Evolutionary conservation across 2,329 filamentous ascomycete species (phyloP), one percentile per base, ranked within the genome.

Genomic region (Venturia carpophila): DNA sequence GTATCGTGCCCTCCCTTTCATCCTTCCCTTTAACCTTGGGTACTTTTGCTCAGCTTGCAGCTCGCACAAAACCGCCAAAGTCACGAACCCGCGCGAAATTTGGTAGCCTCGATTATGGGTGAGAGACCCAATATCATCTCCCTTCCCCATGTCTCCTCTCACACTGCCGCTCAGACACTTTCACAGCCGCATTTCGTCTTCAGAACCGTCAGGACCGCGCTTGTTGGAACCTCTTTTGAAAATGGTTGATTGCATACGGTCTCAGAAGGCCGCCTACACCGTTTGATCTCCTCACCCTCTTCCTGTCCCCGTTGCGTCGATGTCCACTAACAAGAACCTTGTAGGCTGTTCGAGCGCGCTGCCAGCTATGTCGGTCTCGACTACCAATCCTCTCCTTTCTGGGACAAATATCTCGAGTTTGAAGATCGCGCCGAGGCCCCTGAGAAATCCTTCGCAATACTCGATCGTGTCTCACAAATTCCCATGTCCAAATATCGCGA

Each of bases 321-420:
- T n/a, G 64, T 66, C 61, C 64, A 71, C 81, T 83, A 69, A 81
- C 75, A 68, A 71, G 64, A 68, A 67, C 45, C 63, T 45, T 61
- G 65, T 70, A 99, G 94, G 70, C 84, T 97, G 10, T 97, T 97
- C 73, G 93, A 99, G 75, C 90, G 94, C 69, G 94, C 89, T 68
- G 90, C 91, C 37, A 83, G 84, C 39, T 88, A 85, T 71, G 92
- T 96, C 49, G 94, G 94, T 19, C 83, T 97, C 21, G 94, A 99
- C 77, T 99, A 96, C 73, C 82, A 96, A 39, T 89, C 92, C 1
- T 92, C 97, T 74, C 92, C 92, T 0, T 97, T 99, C 79, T 99
- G 94, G 94, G 94, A 99, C 76, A 97, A 96, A 78, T 99, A 96
- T 73, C 86, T 99, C 68, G 94, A 97, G 74, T 97, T 95, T 72